Conservation (phyloP, 176 grass and related monocot genomes). For the Eleusine indica region DNA sequence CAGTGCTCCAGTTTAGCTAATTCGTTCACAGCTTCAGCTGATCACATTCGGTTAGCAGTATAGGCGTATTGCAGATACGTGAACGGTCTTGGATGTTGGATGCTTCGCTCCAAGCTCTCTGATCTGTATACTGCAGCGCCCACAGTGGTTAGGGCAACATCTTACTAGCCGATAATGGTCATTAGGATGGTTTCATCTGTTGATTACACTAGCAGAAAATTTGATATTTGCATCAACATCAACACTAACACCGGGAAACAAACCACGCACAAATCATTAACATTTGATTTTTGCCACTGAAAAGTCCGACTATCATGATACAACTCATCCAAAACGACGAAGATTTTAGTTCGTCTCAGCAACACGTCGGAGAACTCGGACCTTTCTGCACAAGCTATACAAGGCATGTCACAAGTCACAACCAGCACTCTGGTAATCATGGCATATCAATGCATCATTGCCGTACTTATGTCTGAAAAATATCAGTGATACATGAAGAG, state of each 20-base stretch:
- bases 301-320: constrained; percentile 18
- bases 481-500: neutral
- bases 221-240: neutral
- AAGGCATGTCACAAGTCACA: neutral
- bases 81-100: neutral
- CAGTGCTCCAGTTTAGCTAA: too few species aligned
- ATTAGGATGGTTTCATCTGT: neutral
- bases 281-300: constrained; percentile 26
- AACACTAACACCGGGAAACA: neutral
- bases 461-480: neutral
- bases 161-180: neutral
- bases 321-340: neutral
- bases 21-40: too few species aligned
- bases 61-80: neutral
- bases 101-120: neutral
- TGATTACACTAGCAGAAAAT: neutral
- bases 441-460: neutral
- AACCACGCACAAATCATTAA: constrained; percentile 23
- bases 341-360: neutral
- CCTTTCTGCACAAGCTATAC: neutral
- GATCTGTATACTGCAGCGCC: too few species aligned
- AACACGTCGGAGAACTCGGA: neutral
- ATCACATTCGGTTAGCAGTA: too few species aligned
- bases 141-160: constrained; percentile 13
- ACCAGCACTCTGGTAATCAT: neutral